Evolutionary conservation across 1,139 yeast species (phyloP), one percentile per base, ranked within the genome.

Genomic region (Chernovozyma sophiae-reginae): DNA sequence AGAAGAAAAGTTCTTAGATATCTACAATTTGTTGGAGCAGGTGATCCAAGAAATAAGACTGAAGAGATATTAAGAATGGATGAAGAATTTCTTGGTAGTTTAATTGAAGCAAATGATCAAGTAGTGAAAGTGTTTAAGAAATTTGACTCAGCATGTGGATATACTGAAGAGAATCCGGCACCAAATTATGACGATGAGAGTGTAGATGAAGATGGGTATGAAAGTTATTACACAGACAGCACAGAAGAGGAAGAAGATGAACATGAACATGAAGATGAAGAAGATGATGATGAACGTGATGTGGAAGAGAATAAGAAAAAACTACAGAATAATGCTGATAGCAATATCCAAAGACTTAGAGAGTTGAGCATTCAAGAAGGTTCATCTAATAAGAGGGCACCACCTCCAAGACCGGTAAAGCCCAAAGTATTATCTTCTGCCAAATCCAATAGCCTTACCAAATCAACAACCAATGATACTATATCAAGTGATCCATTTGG

Each of bases 21-120:
- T 55, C 69, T 92, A 45, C 97, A 92, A 59, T 72, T 79, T 40
- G 86, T 87, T 30, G 84, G 84, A 30, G 82, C 72, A 1, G 76
- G 76, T 3, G 64, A 64, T 33, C 54, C 56, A 8, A 40, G 45
- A 3, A 52, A 47, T 14, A 69, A 70, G 43, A 45, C 55, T 4
- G 42, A 48, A 2, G 68, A 56, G 38, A 57, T 57, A 2, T 44
- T 53, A 13, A 59, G 56, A 3, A 55, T 68, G 60, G 75, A 79
- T 39, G 97, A 89, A 46, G 96, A 86, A 53, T 84, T 81, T 46
- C 64, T 92, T 48, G 97, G 97, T 8, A 75, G 90, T 35, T 70
- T 92, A 47, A 77, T 92, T 42, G 83, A 78, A 45, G 95, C 96
- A 34, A 92, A 92, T 55, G 98, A 92, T 51, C 90, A 84, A 52